These are phyloP conservation scores for Leavenworthia alabamica DNA, from an alignment of 345 rosid genomes.

Conservation along the genomic window DNA sequence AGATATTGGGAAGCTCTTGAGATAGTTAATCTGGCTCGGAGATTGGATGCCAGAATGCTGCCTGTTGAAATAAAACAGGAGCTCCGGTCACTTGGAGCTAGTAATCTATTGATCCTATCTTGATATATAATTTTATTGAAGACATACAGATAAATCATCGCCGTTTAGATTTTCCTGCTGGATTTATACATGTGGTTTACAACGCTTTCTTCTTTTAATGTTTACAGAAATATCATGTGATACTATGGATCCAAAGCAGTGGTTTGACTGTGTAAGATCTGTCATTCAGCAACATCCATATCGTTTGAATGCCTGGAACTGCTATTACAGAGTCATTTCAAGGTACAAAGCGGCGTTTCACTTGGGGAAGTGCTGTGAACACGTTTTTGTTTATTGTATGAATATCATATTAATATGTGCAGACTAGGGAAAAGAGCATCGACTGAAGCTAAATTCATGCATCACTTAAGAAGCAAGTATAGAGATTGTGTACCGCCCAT, in stretches of 20 bases:
- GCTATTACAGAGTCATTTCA: slow-evolving; percentile 70
- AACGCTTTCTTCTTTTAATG: slow-evolving; percentile 11
- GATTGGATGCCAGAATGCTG: slow-evolving; percentile 38
- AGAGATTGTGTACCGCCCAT: slow-evolving; percentile 62
- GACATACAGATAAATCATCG: background rate
- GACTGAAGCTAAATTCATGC: slow-evolving; percentile 61
- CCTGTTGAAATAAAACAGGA: slow-evolving; percentile 53
- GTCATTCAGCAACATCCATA: slow-evolving; percentile 69
- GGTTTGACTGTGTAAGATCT: slow-evolving; percentile 62
- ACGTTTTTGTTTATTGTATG: background rate
- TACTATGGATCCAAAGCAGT: slow-evolving; percentile 76
- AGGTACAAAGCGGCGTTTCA: slow-evolving; percentile 38
- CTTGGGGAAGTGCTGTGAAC: slow-evolving; percentile 2
- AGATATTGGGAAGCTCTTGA: slow-evolving; percentile 81
- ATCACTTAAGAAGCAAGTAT: slow-evolving; percentile 49
- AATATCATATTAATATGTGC: slow-evolving; percentile 1
- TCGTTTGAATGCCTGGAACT: slow-evolving; percentile 87
- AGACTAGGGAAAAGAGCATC: slow-evolving; percentile 56
- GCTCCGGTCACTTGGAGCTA: slow-evolving; percentile 83
- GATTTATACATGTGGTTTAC: background rate
- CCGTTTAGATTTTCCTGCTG: too few species aligned
- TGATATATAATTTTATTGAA: background rate
- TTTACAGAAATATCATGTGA: slow-evolving; percentile 67
- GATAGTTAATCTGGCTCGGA: slow-evolving; percentile 49
- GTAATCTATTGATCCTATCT: slow-evolving; percentile 38